Evolutionary conservation across 805 yeast genomes (phyloP).

Genomic region (Wickerhamiella shivajii): DNA sequence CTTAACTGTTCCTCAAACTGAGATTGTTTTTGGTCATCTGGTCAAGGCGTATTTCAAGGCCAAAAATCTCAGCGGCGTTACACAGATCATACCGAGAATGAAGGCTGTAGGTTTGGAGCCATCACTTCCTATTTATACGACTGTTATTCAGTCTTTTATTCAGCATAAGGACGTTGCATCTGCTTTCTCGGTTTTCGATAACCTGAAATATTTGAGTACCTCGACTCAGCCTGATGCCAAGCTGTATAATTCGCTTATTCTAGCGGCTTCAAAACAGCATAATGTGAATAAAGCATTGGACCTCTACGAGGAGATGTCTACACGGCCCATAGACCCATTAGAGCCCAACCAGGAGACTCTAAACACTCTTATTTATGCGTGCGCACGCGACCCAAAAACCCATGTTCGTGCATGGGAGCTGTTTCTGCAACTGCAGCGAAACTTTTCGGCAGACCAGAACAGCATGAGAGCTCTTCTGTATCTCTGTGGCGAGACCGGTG

Average conservation of each 20-base stretch:
- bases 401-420: conserved; percentile 60
- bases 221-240: conserved; percentile 50
- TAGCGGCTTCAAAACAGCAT: conserved; percentile 44
- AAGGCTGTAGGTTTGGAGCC: conserved; percentile 16
- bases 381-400: conserved; percentile 38
- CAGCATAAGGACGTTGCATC: conserved; percentile 35
- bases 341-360: conserved; percentile 33
- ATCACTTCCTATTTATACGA: conserved; percentile 32
- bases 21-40: conserved; percentile 22
- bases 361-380: conserved; percentile 52
- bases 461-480: conserved; percentile 57
- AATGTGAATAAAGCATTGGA: conserved; percentile 65
- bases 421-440: conserved; percentile 46
- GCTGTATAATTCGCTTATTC: conserved; percentile 60
- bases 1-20: conserved; percentile 16
- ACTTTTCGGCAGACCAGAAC: conserved; percentile 23
- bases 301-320: conserved; percentile 53
- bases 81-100: conserved; percentile 17
- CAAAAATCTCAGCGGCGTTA: conserved; percentile 17
- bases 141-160: conserved; percentile 47
- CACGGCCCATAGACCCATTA: conserved; percentile 24
- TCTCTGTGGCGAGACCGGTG: conserved; percentile 70
- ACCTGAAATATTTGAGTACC: conserved; percentile 66
- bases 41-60: conserved; percentile 21
- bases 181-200: conserved; percentile 62